Evolutionary conservation across 2,329 filamentous ascomycete genomes (phyloP), one percentile per base, ranked within the genome.

Genomic region (Hymenoscyphus occultus): DNA sequence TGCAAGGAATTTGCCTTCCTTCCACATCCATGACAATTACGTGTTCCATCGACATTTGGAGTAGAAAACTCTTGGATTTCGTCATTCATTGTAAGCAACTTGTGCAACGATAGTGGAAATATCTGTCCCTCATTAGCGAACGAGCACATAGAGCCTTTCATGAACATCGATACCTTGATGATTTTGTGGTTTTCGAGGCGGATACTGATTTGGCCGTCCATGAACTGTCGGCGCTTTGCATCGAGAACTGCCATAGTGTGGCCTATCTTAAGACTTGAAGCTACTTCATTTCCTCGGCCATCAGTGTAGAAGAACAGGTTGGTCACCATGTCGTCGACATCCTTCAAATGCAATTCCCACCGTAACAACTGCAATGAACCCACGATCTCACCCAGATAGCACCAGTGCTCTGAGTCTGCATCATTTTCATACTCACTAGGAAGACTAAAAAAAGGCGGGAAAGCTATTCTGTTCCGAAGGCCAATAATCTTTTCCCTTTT

Each of bases 231-330:
- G 40, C 54, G 67, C 16, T 65, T 16, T 64, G 65, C 67, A 31
- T 72, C 68, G n/a, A 72, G 63, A 39, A 71, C 67, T 42, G 66
- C 70, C 48, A 71, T 54, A 3, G 67, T 72, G 42, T 70, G 64
- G 51, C 67, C 66, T 28, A 57, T 65, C 54, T 65, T 58, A 51
- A 72, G 42, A 14, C 60, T n/a, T 32, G 61, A 32, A 63, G 64
- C 59, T 13, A 75, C 60, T 69, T 76, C 74, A 56, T 64, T 64
- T 16, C 74, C 73, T 63, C 67, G 67, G 6, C 64, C 54, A 65
- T 72, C 48, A 9, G 73, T 76, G 64, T 74, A 60, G 61, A 76
- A 76, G 66, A 63, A 64, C 10, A 77, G 64, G 31, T 70, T 72
- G 65, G 75, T 62, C 32, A 35, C 71, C 51, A 12, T 64, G 54